Base-by-base conservation (phyloP, 495 filamentous ascomycete genomes). In the Penicillium simplicissimum region DNA sequence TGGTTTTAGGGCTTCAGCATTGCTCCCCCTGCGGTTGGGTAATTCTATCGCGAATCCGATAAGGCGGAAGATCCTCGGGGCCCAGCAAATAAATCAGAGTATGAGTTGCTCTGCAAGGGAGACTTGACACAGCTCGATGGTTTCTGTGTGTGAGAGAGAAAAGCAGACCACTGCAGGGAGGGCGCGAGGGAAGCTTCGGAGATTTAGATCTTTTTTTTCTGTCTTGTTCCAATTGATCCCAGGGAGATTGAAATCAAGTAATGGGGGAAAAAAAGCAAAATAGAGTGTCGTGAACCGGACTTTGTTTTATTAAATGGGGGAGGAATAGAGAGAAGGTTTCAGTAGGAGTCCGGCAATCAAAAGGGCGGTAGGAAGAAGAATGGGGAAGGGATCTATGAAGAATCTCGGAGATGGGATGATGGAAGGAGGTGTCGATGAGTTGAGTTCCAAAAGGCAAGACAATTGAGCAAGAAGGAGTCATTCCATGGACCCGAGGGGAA, bases 1-100 rank as follows among this genome's bases (percentile, higher is more conserved):
- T 36, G 36, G 59, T 63, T 70, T 72, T 72, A 72, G 65, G 59
- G 67, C 67, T 68, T 68, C 63, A 70, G 67, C 69, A 72, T 72
- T 70, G 55, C 69, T 71, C 62, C 64, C 67, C 67, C 69, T 70
- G 66, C 59, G 65, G 62, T 71, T 52, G 25, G 64, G 52, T 52
- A 61, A 67, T 66, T 58, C 36, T 58, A 63, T 67, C 52, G 60
- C 36, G 35, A 60, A 63, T 67, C 58, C 60, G 65, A 72, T 70
- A 60, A 65, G 55, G 64, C 54, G 55, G 59, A 54, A 54, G 60
- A 67, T 71, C 61, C 53, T 59, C 37, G 38, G 55, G 58, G 43
- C 59, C 56, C 51, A 53, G 34, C n/a, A 19, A 36, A 8, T 21
- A n/a, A 42, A 60, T 40, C 40, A 65, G 55, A 65, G 51, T 58